Percentiles rank a stretch among this genome's conserved stretches.
Evolutionary conservation across 768 basidiomycete species (phyloP).

Genomic region (Naganishia randhawae): DNA sequence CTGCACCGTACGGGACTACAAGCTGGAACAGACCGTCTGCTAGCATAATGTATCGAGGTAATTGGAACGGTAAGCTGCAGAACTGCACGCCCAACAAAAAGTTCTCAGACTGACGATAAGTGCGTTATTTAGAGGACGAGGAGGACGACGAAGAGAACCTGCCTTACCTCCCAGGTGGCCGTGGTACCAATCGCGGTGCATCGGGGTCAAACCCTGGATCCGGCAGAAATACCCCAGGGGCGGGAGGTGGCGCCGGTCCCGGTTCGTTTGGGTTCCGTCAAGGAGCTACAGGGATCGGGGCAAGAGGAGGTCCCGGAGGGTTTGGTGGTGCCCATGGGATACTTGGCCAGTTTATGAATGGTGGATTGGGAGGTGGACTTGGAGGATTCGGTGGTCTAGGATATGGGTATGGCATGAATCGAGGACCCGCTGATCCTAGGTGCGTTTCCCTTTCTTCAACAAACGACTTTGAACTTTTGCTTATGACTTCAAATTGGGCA

Average conservation of each 20-base stretch:
- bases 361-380: constrained; percentile 14
- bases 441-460: constrained; percentile 22
- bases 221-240: constrained; percentile 1
- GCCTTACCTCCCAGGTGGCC: not conserved
- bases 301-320: constrained; percentile 15
- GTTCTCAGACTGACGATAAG: not conserved
- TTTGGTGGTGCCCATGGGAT: constrained; percentile 38
- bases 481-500: too few relatives aligned
- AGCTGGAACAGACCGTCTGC: not conserved
- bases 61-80: constrained; percentile 23
- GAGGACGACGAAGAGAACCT: constrained; percentile 38
- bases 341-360: constrained; percentile 43
- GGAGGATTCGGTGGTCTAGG: constrained; percentile 28
- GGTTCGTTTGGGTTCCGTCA: constrained; percentile 15
- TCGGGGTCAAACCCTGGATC: constrained; percentile 12
- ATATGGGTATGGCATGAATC: constrained; percentile 24
- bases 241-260: constrained; percentile 12
- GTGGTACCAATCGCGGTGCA: constrained; percentile 6
- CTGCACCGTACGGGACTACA: not conserved
- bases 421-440: constrained; percentile 16
- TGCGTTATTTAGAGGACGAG: constrained; percentile 36
- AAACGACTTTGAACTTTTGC: not conserved
- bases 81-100: not conserved
- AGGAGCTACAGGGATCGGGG: constrained; percentile 26
- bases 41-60: constrained; percentile 30